Percentiles rank a stretch among this genome's conserved stretches.
Evolutionary conservation across 345 rosid species (phyloP).

Genomic region (Durio zibethinus): DNA sequence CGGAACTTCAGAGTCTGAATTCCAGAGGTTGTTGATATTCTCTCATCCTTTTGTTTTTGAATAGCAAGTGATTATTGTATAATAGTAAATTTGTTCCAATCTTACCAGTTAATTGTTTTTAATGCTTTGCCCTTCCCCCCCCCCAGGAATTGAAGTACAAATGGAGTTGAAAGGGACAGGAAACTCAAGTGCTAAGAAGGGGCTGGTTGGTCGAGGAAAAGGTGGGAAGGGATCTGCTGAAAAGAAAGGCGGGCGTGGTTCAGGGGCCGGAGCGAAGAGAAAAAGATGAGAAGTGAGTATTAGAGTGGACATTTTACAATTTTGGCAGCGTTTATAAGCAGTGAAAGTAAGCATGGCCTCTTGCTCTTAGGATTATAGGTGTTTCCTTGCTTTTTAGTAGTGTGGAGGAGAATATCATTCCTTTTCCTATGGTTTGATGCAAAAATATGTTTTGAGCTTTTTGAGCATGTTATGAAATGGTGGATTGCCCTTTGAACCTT

Average conservation of each 20-base stretch:
- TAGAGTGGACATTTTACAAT: constrained; percentile 8
- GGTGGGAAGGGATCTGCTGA: constrained; percentile 25
- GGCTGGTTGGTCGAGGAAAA: constrained; percentile 57
- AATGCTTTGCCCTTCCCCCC: background rate
- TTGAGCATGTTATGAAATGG: background rate
- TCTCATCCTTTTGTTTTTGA: background rate
- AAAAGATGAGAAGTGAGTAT: constrained; percentile 43
- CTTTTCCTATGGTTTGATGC: background rate
- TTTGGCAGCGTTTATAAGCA: constrained; percentile 5
- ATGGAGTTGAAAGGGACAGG: constrained; percentile 61
- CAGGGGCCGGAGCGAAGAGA: constrained; percentile 55
- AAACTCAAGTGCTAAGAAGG: constrained; percentile 48
- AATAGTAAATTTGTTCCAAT: background rate
- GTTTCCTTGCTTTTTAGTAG: no score
- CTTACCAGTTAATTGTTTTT: background rate
- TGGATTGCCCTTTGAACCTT: background rate
- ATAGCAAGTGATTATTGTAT: background rate
- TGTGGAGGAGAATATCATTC: background rate
- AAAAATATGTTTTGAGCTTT: background rate
- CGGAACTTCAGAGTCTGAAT: constrained; percentile 65
- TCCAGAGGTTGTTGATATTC: constrained; percentile 52
- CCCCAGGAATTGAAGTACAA: constrained; percentile 69
- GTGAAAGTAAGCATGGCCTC: background rate
- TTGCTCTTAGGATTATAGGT: background rate
- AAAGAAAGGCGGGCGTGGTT: constrained; percentile 39